Evolutionary conservation across 1,284 basidiomycete genomes (phyloP), one percentile per base, ranked within the genome.

Genomic region (Ganoderma sinense): DNA sequence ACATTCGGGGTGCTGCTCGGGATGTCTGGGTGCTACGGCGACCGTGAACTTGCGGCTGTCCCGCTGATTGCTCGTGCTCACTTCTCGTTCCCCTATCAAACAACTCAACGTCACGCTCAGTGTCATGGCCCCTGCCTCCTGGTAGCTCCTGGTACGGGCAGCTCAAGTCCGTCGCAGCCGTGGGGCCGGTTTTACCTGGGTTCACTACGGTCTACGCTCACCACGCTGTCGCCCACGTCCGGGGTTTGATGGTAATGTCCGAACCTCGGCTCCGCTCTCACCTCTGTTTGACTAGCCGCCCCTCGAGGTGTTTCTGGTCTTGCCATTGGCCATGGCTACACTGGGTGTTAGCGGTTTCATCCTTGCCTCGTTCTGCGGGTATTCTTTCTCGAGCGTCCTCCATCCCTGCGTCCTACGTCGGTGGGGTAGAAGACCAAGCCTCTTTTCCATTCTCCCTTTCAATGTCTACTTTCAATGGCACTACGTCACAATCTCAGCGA

Each of bases 131-230:
- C 56, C 20, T 39, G 56, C 33, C 20, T 20, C 56, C 33, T 10
- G 29, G 20, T 59, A 59, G 20, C 20, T 20, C 56, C 33, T 10
- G 29, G 20, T 59, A 59, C 33, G 56, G 31, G 39, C 20, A 56
- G 11, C 56, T 59, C 33, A 31, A 39, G 56, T 59, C 56, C 56
- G 33, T 59, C 56, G 56, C 56, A 59, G 56, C 33, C 23, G 20
- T 16, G 13, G 26, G 16, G 11, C 31, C 20, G 16, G 33, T 13
- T n/a, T 36, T n/a, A 20, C 56, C 20, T 59, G 33, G 31, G 16
- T n/a, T 39, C 33, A 39, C 33, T 11, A n/a, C n/a, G n/a, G n/a
- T 58, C 53, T 55, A 5, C 29, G 53, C 53, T 11, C n/a, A 18
- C 53, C 18, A 14, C 26, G 11, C 29, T 55, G 4, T 31, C 13